These are phyloP conservation scores for Cystofilobasidium ferigula DNA, from an alignment of 768 basidiomycete genomes.

Conservation along the genomic window DNA sequence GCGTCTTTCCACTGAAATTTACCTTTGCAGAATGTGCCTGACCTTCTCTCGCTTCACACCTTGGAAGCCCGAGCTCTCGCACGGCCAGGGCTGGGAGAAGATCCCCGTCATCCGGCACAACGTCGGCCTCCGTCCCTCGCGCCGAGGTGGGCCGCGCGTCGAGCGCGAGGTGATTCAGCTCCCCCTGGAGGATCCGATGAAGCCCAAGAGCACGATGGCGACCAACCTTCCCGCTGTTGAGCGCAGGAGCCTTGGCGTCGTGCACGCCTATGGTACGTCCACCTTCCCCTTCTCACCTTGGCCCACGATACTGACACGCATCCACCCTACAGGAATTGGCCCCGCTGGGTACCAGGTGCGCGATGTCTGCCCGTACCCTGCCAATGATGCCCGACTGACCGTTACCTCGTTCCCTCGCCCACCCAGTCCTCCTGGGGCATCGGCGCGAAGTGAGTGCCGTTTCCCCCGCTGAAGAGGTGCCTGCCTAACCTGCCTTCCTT, in stretches of 20 bases:
- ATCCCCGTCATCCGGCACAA: constrained; percentile 15
- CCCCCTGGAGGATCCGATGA: not conserved
- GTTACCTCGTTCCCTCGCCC: too few relatives aligned
- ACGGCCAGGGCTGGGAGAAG: constrained; percentile 23
- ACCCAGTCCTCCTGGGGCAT: constrained; percentile 16
- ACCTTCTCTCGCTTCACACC: too few relatives aligned
- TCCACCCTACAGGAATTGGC: constrained; percentile 9
- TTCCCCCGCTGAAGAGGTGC: not conserved
- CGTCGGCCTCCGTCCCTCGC: constrained; percentile 16
- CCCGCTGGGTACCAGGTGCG: constrained; percentile 17
- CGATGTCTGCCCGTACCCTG: too few relatives aligned
- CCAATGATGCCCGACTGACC: too few relatives aligned
- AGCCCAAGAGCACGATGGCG: not conserved
- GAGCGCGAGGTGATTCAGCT: constrained; percentile 8
- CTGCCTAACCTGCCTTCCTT: not conserved
- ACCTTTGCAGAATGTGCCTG: too few relatives aligned
- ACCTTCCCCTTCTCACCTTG: not conserved
- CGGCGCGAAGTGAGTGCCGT: not conserved
- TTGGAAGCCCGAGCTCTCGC: constrained; percentile 19
- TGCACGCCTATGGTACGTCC: constrained; percentile 5
- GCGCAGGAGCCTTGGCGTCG: not conserved
- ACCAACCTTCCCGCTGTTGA: not conserved
- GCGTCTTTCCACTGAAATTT: too few relatives aligned
- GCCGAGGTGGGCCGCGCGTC: constrained; percentile 11
- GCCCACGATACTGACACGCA: not conserved